These are phyloP conservation scores for Cystobasidium ongulense DNA, from an alignment of 768 basidiomycete genomes.

Conservation along the genomic window DNA sequence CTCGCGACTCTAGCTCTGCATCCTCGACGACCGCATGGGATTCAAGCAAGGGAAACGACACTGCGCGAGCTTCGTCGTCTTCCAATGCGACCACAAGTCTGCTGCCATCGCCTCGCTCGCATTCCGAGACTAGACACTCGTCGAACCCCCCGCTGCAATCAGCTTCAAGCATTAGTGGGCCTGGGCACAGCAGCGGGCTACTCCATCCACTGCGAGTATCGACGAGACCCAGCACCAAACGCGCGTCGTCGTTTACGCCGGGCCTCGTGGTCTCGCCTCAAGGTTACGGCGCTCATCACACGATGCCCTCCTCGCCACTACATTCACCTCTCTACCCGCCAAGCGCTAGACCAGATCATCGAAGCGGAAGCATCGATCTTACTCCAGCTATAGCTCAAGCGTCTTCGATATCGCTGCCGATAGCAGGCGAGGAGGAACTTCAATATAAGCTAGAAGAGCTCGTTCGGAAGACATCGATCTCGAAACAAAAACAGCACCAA, in stretches of 20 bases:
- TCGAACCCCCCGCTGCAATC: not conserved
- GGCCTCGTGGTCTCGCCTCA: not conserved
- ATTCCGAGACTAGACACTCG: not conserved
- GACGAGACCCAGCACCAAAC: conserved; percentile 1
- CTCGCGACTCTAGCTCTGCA: not conserved
- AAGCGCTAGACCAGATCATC: not conserved
- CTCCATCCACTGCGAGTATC: not conserved
- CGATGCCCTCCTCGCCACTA: not conserved
- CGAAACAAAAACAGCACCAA: not conserved
- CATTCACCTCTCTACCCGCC: not conserved
- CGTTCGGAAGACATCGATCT: not conserved
- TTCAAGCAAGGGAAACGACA: not conserved
- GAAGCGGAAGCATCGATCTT: not conserved
- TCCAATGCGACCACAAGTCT: not conserved
- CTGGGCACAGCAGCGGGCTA: not conserved
- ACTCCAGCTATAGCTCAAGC: not conserved
- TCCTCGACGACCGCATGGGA: not conserved
- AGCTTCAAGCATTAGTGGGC: not conserved
- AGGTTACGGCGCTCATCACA: not conserved
- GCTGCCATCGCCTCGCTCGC: not conserved
- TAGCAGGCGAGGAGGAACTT: not conserved
- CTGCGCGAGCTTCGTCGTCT: not conserved
- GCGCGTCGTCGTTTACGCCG: not conserved
- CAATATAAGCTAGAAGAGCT: not conserved
- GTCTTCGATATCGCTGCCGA: not conserved